Evolutionary conservation across 805 yeast genomes (phyloP), one percentile per base, ranked within the genome.

Genomic region (Hanseniaspora clermontiae): DNA sequence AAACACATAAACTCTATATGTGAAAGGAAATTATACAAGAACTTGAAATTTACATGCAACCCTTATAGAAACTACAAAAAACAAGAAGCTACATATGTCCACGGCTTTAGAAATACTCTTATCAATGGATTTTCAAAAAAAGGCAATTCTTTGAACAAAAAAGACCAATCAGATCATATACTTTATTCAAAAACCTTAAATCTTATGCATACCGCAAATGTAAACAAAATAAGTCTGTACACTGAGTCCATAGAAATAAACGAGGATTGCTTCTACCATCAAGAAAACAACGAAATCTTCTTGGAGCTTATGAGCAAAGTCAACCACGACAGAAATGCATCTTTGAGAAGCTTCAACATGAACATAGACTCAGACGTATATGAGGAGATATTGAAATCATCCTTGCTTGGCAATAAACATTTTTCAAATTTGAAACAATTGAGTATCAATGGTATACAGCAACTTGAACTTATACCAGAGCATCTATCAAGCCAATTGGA

Each of bases 111-210:
- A 20, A 4, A 37, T 17, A 52, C 56, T 10, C 17, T 52, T 4
- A 17, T 52, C 2, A 45, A 45, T 36, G 50, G 56, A 5, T 19
- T 15, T 5, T 45, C 17, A 24, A 52, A 6, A 5, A 45, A 45
- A 9, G 45, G 43, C 2, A 20, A 34, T 10, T 14, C 17, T 7
- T 7, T 12, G 9, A 20, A 43, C 17, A 51, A 43, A 8, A 31
- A 51, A 14, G 55, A 51, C 11, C 49, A 52, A 36, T 37, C 38
- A 5, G 56, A 52, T 34, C 50, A 52, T 19, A 52, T 52, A 20
- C 27, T 52, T 3, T 24, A 45, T 20, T 14, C 32, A 9, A 52
- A 52, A 46, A 7, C 38, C 2, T 11, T 38, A 6, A 34, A 43
- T 20, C 38, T 51, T 6, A 11, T 43, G 10, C 20, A 45, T n/a